Percentiles rank a stretch among this genome's conserved stretches.
phyloP scores from a whole-genome alignment of 345 rosid genomes.

The Bruguiera parviflora region DNA sequence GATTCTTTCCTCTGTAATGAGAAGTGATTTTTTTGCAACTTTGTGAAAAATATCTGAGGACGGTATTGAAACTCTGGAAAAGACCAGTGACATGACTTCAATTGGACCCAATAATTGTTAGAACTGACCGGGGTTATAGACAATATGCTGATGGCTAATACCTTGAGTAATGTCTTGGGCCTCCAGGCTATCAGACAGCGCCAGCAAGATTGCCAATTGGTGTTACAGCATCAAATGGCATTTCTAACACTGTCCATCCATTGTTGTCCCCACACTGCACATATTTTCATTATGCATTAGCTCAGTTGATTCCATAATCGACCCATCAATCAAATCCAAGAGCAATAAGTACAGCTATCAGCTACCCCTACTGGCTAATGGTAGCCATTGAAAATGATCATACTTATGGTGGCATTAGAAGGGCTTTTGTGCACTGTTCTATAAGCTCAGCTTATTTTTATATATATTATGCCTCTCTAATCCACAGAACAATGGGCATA shows the following conservation, averaged over 20 bases:
- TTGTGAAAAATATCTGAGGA: slow-evolving; percentile 6
- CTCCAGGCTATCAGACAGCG: slow-evolving; percentile 20
- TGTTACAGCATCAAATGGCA: slow-evolving; percentile 23
- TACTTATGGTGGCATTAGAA: not conserved
- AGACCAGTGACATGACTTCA: slow-evolving; percentile 17
- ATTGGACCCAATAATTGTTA: slow-evolving; percentile 15
- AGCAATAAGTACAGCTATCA: slow-evolving; percentile 21
- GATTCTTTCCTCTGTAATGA: not conserved
- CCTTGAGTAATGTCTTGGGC: not conserved
- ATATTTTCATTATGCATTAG: slow-evolving; percentile 27
- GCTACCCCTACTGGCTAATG: slow-evolving; percentile 13
- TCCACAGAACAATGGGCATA: slow-evolving; percentile 19
- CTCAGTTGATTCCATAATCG: slow-evolving; percentile 41
- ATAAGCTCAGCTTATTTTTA: slow-evolving; percentile 17
- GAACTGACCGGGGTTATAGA: not conserved
- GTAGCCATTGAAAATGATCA: slow-evolving; percentile 4
- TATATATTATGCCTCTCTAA: slow-evolving; percentile 20
- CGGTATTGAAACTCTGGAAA: slow-evolving; percentile 12
- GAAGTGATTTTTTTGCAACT: slow-evolving; percentile 1
- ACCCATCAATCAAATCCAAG: slow-evolving; percentile 55
- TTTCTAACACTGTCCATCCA: slow-evolving; percentile 42
- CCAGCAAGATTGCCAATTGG: slow-evolving; percentile 22
- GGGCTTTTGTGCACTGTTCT: not conserved
- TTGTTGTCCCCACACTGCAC: slow-evolving; percentile 48
- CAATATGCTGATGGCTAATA: not conserved